Percentiles rank a stretch among this genome's conserved stretches.
Conservation (phyloP, 2,329 filamentous ascomycete species). For the Ceratocystis papillata region DNA sequence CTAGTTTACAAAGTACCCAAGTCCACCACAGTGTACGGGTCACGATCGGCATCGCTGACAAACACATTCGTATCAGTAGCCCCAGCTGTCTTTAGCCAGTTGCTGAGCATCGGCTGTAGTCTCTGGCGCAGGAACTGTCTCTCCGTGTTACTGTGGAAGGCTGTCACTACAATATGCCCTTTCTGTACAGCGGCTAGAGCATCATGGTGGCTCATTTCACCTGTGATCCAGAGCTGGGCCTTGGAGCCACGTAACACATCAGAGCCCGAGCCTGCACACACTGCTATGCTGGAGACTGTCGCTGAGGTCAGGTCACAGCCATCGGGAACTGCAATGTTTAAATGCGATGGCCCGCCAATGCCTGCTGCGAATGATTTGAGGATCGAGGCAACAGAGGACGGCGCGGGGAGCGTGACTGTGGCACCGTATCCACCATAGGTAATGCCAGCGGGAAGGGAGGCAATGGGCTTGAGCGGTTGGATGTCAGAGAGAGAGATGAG, state of each 20-base stretch:
- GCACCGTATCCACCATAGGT: slow-evolving; percentile 45
- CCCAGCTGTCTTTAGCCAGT: slow-evolving; percentile 42
- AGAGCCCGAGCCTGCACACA: slow-evolving; percentile 82
- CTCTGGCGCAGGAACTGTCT: slow-evolving; percentile 65
- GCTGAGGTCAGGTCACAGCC: slow-evolving; percentile 32
- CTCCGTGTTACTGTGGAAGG: slow-evolving; percentile 93
- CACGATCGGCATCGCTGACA: slow-evolving; percentile 68
- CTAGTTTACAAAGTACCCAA: slow-evolving; percentile 33
- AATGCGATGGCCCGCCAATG: slow-evolving; percentile 52
- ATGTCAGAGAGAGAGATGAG: slow-evolving; percentile 26
- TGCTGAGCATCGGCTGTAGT: slow-evolving; percentile 55
- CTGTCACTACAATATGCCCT: slow-evolving; percentile 67
- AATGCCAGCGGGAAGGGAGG: slow-evolving; percentile 36
- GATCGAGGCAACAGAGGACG: slow-evolving; percentile 36
- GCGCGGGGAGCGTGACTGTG: slow-evolving; percentile 35
- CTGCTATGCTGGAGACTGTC: slow-evolving; percentile 58
- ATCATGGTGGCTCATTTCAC: slow-evolving; percentile 88
- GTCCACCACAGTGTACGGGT: slow-evolving; percentile 74
- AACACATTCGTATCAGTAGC: slow-evolving; percentile 48
- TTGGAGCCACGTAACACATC: slow-evolving; percentile 58
- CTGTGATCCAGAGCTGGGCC: slow-evolving; percentile 78
- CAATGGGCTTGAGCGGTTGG: slow-evolving; percentile 37
- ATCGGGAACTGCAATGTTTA: slow-evolving; percentile 45
- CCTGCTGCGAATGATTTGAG: slow-evolving; percentile 49
- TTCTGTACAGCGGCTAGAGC: slow-evolving; percentile 76